Base-by-base conservation (phyloP, 179 eudicot genomes). In the Spergularia azorica region DNA sequence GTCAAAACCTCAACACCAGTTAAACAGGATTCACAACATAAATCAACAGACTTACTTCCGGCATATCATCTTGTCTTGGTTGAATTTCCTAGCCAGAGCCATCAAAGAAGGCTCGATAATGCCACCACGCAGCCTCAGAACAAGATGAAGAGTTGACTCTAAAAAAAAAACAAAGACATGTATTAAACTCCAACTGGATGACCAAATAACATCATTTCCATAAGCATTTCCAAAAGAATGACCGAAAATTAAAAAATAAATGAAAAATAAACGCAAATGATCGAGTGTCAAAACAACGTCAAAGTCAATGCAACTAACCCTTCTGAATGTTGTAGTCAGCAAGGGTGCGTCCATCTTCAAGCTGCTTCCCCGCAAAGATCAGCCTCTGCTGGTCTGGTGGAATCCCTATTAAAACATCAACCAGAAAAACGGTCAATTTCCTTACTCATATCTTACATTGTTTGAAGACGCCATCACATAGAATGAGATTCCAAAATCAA, bases 81-180 rank as follows among this genome's bases (percentile, higher is more conserved):
- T 26, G 32, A 26, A 26, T 1, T 26, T 86, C 79, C 86, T 79
- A 57, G 89, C 89, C 71, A 86, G 77, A 36, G 89, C 85, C 89
- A 86, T 86, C 79, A 86, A 32, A 7, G 89, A 86, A 16, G 89
- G 89, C 76, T 86, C 89, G 36, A 86, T 86, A 56, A 86, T 86
- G 56, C 89, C 89, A 73, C 89, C 89, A 72, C 89, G 82, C 10
- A 86, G 85, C 81, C 89, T 86, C 83, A 86, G 73, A 10, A 86
- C 89, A 54, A 86, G 83, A 77, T 86, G 89, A 55, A 86, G 87
- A n/a, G 89, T 86, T 1, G 89, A 86, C 79, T 86, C 89, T 86
- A 54, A 5, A 48, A 12, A 21, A 1, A 43, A 9, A 4, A 1
- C 21, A 10, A 43, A 43, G 17, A 43, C 16, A 46, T 67, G 6